These are phyloP conservation scores for Boletus edulis DNA, from an alignment of 768 basidiomycete genomes.

Conservation along the genomic window DNA sequence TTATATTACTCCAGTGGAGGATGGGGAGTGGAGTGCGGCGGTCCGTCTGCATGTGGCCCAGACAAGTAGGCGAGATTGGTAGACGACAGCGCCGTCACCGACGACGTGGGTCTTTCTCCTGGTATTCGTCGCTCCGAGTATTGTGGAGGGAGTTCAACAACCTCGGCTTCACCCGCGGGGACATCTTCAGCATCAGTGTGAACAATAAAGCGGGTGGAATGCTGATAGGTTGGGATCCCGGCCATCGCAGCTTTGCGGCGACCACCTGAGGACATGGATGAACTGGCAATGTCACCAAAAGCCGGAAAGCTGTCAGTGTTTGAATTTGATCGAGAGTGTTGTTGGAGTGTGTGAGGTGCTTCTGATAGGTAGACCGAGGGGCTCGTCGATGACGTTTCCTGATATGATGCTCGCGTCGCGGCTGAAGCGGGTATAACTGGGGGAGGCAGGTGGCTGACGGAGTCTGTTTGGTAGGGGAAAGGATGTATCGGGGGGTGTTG, in stretches of 20 bases:
- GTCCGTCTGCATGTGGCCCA: conserved; percentile 6
- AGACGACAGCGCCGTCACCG: conserved; percentile 1
- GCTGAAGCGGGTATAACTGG: conserved; percentile 5
- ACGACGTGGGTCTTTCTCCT: conserved; percentile 6
- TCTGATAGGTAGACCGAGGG: conserved; percentile 12
- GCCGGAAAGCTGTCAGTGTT: conserved; percentile 18
- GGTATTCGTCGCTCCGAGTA: conserved; percentile 53
- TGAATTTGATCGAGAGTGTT: conserved; percentile 20
- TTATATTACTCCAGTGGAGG: conserved; percentile 11
- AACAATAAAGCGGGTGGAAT: conserved; percentile 55
- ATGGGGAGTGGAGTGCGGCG: not conserved
- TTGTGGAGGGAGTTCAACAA: conserved; percentile 75
- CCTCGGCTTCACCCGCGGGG: conserved; percentile 44
- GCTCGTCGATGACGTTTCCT: conserved; percentile 1
- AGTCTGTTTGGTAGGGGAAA: conserved; percentile 29
- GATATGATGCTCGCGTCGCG: not conserved
- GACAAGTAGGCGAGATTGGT: conserved; percentile 12
- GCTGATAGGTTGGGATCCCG: conserved; percentile 38
- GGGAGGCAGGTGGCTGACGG: conserved; percentile 14
- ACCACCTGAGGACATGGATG: conserved; percentile 36
- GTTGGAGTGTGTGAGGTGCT: not conserved
- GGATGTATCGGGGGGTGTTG: conserved; percentile 37
- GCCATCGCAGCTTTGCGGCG: conserved; percentile 57
- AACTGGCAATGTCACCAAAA: conserved; percentile 17
- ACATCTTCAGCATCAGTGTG: conserved; percentile 69